These are phyloP conservation scores for Sporothrix pseudoabietina DNA, from an alignment of 2,329 filamentous ascomycete species.

Conservation along the genomic window DNA sequence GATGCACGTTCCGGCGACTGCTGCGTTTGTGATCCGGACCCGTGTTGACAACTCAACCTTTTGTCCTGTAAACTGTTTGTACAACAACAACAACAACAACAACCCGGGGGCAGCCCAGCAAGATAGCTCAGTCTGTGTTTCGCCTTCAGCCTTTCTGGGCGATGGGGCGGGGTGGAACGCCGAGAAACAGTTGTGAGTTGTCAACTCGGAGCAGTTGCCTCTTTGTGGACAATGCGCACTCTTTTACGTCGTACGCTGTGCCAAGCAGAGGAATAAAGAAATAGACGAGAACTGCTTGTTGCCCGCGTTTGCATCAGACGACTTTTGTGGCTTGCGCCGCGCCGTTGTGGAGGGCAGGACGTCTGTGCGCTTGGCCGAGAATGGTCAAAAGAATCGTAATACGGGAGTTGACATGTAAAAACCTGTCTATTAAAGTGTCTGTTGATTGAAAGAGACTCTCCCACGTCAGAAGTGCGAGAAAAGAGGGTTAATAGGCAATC, in stretches of 20 bases:
- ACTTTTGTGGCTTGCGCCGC: background rate
- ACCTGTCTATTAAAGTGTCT: background rate
- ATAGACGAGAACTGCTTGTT: background rate
- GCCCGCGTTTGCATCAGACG: background rate
- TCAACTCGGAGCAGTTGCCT: background rate
- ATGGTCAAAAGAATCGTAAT: background rate
- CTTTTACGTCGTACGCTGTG: background rate
- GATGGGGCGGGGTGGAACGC: background rate
- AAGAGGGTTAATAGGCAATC: background rate
- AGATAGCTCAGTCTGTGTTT: background rate
- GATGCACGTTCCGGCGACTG: background rate
- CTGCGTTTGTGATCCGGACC: background rate
- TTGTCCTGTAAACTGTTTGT: background rate
- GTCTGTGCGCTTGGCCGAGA: background rate
- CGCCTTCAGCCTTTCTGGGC: conserved; percentile 1
- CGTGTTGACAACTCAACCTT: background rate
- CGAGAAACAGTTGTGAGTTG: background rate
- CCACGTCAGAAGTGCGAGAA: background rate
- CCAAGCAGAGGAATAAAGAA: background rate
- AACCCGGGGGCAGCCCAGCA: background rate
- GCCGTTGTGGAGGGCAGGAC: background rate
- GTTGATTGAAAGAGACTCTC: background rate
- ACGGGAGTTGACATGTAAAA: background rate
- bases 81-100: background rate
- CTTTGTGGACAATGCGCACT: background rate